A percentile compares a stretch with the other conserved stretches of the same genome.
These are phyloP conservation scores for Paramecium tetraurelia DNA, from an alignment of 73 alveolate species.

Conservation along the genomic window DNA sequence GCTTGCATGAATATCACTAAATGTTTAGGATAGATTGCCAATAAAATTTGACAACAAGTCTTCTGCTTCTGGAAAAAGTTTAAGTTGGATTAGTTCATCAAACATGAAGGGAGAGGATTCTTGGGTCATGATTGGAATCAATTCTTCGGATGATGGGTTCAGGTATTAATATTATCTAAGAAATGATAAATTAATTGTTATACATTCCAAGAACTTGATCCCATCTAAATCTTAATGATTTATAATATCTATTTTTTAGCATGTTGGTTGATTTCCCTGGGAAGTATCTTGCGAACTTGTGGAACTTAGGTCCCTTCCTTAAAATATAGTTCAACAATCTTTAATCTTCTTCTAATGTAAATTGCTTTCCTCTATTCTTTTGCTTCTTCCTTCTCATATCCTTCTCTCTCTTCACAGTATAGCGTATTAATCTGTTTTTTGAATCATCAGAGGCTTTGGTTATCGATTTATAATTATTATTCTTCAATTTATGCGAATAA, in stretches of 20 bases:
- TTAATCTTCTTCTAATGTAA: background rate
- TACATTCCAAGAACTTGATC: background rate
- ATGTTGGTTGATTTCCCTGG: background rate
- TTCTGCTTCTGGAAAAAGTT: background rate
- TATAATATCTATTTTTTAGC: constrained; percentile 23
- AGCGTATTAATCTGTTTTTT: background rate
- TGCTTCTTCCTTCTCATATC: background rate
- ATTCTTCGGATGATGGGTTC: background rate
- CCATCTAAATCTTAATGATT: background rate
- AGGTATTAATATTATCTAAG: background rate
- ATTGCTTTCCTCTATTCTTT: background rate
- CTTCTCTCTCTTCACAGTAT: background rate
- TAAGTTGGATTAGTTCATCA: background rate
- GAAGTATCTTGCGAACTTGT: background rate
- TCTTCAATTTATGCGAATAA: background rate
- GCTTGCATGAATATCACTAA: background rate
- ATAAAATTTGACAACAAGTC: background rate
- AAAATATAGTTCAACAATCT: background rate
- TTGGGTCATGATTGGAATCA: background rate
- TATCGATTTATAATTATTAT: background rate
- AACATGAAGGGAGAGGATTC: background rate
- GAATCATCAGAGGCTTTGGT: background rate
- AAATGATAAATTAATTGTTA: background rate
- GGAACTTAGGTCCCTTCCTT: background rate
- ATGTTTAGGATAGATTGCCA: background rate